Conservation (phyloP, 306 rosid species). For the Cicer arietinum region DNA sequence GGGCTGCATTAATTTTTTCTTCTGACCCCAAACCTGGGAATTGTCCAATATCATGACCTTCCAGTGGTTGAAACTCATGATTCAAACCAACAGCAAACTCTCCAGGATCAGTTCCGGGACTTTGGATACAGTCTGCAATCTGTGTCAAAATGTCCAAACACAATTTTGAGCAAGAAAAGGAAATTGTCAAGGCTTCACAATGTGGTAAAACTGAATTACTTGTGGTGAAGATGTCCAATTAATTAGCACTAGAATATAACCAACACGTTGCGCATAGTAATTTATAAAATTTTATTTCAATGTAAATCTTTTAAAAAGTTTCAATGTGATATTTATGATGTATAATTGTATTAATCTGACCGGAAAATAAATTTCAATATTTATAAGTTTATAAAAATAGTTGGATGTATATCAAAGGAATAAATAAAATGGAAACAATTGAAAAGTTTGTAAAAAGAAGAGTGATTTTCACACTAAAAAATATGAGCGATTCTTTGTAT, state of each 20-base stretch:
- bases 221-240: background rate
- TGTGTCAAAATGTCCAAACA: slow-evolving; percentile 44
- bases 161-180: slow-evolving; percentile 11
- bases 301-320: too few relatives aligned
- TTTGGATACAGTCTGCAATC: slow-evolving; percentile 80
- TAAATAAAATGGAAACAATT: too few relatives aligned
- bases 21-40: slow-evolving; percentile 63
- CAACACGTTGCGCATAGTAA: too few relatives aligned
- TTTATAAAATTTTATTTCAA: too few relatives aligned
- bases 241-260: background rate
- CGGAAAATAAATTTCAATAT: too few relatives aligned
- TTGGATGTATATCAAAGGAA: too few relatives aligned
- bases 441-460: too few relatives aligned
- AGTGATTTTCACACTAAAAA: too few relatives aligned
- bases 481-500: too few relatives aligned
- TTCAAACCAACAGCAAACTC: slow-evolving; percentile 76
- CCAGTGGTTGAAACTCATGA: slow-evolving; percentile 64
- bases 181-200: background rate
- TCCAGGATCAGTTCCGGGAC: slow-evolving; percentile 49
- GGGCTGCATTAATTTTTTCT: slow-evolving; percentile 46
- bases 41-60: slow-evolving; percentile 85
- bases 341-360: too few relatives aligned
- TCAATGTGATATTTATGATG: too few relatives aligned
- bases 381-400: too few relatives aligned
- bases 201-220: slow-evolving; percentile 33